Evolutionary conservation across 352 stramenopile species (phyloP), one percentile per base, ranked within the genome.

Genomic region (Globisporangium radiosum): DNA sequence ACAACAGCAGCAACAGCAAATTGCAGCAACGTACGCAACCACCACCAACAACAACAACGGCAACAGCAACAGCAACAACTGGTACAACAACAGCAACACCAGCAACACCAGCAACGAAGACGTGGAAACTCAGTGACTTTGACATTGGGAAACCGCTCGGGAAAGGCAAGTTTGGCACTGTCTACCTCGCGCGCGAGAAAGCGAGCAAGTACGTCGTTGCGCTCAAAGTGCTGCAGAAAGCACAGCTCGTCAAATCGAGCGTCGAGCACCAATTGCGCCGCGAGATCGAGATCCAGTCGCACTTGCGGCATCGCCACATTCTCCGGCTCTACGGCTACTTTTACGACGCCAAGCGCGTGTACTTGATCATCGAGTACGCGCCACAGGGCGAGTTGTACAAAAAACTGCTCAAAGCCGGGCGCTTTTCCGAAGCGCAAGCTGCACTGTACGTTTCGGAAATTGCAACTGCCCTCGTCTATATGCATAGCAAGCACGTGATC

Each of bases 221-320:
- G 38, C 87, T 99, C 53, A 99, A 99, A 69, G 97, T 98, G 56
- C 75, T 99, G 56, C 92, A 98, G 65, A 99, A 99, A 72, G 81
- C 78, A 57, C 96, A 99, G 75, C 85, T 99, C 7, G 80, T 98
- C 45, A 98, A 98, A 77, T 94, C 85, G 48, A 95, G 92, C 44
- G 96, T 99, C 43, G 97, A 99, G 71, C 92, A 99, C 69, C 97
- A 99, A 71, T 69, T 99, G 33, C 89, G 97, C 5, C 88, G 97
- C 9, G 98, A 99, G 80, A 99, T 99, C 63, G 97, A 99, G 81
- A 99, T 99, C 67, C 98, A 99, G 78, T 98, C 92, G 17, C 92
- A 99, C 62, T 66, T 99, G 42, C 81, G 95, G 14, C 95, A 99
- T 72, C 88, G 90, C 57, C 98, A 99, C 63, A 99, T 99, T 52